Conservation (phyloP, 306 rosid species). For the Rosa lucieae region DNA sequence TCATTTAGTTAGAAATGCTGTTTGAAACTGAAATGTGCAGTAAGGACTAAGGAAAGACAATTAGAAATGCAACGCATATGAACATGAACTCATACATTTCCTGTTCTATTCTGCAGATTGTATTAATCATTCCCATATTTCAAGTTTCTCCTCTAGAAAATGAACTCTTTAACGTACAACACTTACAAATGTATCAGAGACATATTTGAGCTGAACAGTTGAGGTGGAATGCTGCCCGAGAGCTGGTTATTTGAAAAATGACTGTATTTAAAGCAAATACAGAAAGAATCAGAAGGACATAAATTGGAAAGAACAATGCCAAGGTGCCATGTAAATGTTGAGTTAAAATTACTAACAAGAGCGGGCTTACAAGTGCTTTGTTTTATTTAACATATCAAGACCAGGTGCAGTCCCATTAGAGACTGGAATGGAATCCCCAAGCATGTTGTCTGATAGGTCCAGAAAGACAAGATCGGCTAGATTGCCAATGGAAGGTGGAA, state of each 20-base stretch:
- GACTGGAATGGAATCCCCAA: constrained; percentile 39
- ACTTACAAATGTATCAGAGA: constrained; percentile 60
- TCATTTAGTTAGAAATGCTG: background rate
- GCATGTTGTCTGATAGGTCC: constrained; percentile 41
- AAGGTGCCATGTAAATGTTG: background rate
- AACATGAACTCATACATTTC: background rate
- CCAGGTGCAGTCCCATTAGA: constrained; percentile 28
- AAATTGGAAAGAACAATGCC: background rate
- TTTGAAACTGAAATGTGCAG: background rate
- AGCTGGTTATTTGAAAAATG: constrained; percentile 62
- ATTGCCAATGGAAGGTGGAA: constrained; percentile 42
- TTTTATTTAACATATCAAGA: constrained; percentile 26
- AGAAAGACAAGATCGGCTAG: constrained; percentile 40
- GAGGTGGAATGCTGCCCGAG: constrained; percentile 49
- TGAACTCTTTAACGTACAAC: background rate
- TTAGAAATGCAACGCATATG: background rate
- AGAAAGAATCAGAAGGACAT: background rate
- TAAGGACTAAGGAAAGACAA: background rate
- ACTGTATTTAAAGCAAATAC: constrained; percentile 35
- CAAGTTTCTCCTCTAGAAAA: background rate
- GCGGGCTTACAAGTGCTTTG: constrained; percentile 44
- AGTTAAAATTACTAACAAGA: background rate
- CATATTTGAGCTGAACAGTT: constrained; percentile 60
- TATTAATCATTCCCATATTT: background rate
- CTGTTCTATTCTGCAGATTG: background rate